Evolutionary conservation across 2,329 filamentous ascomycete species (phyloP).

Genomic region (Fusarium globosum): DNA sequence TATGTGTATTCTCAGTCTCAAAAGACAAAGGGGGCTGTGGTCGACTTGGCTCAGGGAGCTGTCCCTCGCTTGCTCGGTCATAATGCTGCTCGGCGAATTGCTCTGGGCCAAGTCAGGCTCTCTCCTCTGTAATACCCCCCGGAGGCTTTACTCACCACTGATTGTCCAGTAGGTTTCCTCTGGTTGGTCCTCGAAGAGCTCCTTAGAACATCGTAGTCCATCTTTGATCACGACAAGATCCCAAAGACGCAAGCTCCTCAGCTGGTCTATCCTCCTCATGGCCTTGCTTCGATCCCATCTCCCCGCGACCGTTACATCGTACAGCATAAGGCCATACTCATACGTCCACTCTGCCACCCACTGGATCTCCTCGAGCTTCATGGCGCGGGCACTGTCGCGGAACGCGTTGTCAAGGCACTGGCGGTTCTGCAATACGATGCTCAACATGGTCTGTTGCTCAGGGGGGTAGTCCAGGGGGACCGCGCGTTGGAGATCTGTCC

Average conservation of each 20-base stretch:
- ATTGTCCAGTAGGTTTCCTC: constrained; percentile 20
- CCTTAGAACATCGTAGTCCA: constrained; percentile 18
- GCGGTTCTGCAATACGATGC: neutral
- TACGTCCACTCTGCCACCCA: constrained; percentile 44
- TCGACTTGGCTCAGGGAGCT: neutral
- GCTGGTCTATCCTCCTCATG: constrained; percentile 13
- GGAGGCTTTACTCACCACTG: neutral
- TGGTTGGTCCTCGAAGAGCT: constrained; percentile 26
- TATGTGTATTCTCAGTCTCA: neutral
- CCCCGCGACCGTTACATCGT: constrained; percentile 22
- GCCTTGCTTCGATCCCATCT: constrained; percentile 1
- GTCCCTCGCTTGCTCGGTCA: neutral
- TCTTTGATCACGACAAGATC: constrained; percentile 42
- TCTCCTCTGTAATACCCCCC: neutral
- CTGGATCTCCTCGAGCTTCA: constrained; percentile 42
- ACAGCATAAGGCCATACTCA: constrained; percentile 42
- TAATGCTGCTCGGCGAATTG: constrained; percentile 1
- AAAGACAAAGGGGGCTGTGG: constrained; percentile 23
- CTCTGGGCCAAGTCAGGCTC: constrained; percentile 8
- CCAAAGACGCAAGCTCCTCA: constrained; percentile 33
- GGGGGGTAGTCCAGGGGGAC: neutral
- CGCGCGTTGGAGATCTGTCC: constrained; percentile 1
- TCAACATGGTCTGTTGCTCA: neutral
- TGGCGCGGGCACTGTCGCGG: neutral
- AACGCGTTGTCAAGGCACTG: constrained; percentile 8